Conservation (phyloP, 2,329 filamentous ascomycete species). For the Septoria linicola region DNA sequence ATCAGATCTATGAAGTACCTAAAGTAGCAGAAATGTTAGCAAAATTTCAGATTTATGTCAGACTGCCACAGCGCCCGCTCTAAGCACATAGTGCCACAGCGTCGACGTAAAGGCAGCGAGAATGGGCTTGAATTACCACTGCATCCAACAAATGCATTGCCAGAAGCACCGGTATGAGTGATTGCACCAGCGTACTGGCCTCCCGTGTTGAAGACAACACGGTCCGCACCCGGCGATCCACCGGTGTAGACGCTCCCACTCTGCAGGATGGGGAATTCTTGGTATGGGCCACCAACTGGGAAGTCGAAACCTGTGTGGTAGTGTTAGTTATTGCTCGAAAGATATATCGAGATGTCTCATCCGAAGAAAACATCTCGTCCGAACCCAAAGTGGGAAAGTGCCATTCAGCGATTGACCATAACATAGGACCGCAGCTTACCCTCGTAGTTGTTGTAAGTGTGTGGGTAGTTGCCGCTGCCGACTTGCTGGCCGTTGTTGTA, state of each 20-base stretch:
- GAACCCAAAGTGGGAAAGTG: too few species aligned
- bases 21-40: too few species aligned
- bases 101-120: too few species aligned
- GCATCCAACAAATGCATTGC: conserved; percentile 68
- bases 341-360: too few species aligned
- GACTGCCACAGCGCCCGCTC: too few species aligned
- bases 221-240: conserved; percentile 64
- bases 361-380: too few species aligned
- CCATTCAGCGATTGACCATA: too few species aligned
- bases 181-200: conserved; percentile 63
- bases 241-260: conserved; percentile 52
- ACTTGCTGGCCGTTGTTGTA: conserved; percentile 41
- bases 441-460: conserved; percentile 31
- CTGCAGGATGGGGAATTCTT: conserved; percentile 61
- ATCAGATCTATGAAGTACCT: too few species aligned
- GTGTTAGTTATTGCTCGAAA: too few species aligned
- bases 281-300: conserved; percentile 56
- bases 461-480: conserved; percentile 38
- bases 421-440: conserved; percentile 1
- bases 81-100: too few species aligned
- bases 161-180: conserved; percentile 68
- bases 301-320: conserved; percentile 53
- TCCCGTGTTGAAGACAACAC: conserved; percentile 61
- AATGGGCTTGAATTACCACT: conserved; percentile 42
- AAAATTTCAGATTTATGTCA: too few species aligned